phyloP scores from a whole-genome alignment of 495 filamentous ascomycete species.

The Neurospora sublineolata region DNA sequence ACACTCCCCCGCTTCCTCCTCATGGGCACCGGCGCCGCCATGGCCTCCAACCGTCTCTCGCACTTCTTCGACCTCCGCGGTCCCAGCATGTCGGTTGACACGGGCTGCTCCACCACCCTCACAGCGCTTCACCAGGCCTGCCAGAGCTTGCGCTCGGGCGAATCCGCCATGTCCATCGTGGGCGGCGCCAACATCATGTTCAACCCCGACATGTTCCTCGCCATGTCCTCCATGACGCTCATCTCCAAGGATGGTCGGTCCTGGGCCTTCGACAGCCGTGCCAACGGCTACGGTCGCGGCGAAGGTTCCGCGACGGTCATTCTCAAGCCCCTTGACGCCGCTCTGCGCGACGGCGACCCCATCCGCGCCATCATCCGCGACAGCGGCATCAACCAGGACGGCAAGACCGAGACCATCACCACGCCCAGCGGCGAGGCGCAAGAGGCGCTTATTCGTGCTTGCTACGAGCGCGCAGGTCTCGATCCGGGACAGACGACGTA shows the following conservation, averaged over 20 bases:
- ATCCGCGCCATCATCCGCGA: conserved; percentile 52
- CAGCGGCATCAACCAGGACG: conserved; percentile 46
- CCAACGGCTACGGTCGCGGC: conserved; percentile 55
- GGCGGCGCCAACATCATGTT: conserved; percentile 28
- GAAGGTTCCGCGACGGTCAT: conserved; percentile 43
- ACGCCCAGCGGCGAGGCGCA: conserved; percentile 43
- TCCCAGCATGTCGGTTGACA: conserved; percentile 46
- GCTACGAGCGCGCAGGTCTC: conserved; percentile 38
- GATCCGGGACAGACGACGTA: conserved; percentile 30
- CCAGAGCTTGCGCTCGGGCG: conserved; percentile 37
- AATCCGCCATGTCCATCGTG: conserved; percentile 37
- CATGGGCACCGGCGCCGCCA: conserved; percentile 39
- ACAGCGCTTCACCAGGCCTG: conserved; percentile 39
- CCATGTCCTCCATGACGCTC: conserved; percentile 24
- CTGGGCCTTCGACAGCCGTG: conserved; percentile 37
- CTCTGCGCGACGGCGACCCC: conserved; percentile 38
- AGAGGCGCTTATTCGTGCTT: conserved; percentile 34
- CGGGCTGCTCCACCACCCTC: conserved; percentile 46
- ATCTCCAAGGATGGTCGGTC: conserved; percentile 24
- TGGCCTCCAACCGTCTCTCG: conserved; percentile 43
- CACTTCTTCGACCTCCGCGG: conserved; percentile 48
- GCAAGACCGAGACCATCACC: conserved; percentile 33
- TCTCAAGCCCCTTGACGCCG: conserved; percentile 49
- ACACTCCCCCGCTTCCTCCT: conserved; percentile 27
- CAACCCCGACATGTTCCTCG: conserved; percentile 22